Evolutionary conservation across 106 monocot species (phyloP).

Genomic region (Acorus calamus): DNA sequence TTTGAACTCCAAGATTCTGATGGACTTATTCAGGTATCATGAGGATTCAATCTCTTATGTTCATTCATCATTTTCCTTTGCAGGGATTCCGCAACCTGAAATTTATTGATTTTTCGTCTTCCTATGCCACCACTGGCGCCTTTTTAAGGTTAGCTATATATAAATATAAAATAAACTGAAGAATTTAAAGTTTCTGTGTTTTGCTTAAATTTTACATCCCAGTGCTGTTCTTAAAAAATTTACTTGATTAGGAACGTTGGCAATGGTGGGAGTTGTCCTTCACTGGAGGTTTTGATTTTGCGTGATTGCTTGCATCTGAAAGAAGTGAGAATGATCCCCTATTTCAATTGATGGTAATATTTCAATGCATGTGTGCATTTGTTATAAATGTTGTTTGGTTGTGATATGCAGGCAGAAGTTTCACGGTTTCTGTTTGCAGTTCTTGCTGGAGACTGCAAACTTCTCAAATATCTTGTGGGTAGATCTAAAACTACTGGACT

Average conservation of each 20-base stretch:
- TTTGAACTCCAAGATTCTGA: no score
- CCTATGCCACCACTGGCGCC: constrained; percentile 39
- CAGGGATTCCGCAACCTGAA: constrained; percentile 43
- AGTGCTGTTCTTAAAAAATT: constrained; percentile 24
- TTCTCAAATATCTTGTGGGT: constrained; percentile 35
- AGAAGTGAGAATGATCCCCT: constrained; percentile 36
- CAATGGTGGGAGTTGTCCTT: constrained; percentile 14
- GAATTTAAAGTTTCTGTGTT: background rate
- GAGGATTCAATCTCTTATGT: no score
- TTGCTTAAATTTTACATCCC: background rate
- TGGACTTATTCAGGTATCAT: no score
- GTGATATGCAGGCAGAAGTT: constrained; percentile 36
- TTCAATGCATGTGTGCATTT: no score
- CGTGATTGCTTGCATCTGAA: constrained; percentile 72
- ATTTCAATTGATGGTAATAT: no score
- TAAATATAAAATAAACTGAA: background rate
- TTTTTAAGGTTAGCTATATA: constrained; percentile 40
- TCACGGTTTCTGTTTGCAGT: constrained; percentile 33
- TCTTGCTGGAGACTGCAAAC: constrained; percentile 39
- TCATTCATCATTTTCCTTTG: constrained; percentile 8
- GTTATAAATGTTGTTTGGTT: no score
- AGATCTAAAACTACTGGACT: background rate
- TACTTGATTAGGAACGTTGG: constrained; percentile 39
- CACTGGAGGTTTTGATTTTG: constrained; percentile 54
- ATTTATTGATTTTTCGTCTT: constrained; percentile 58